phyloP scores from a whole-genome alignment of 2,329 filamentous ascomycete species.

The Curvularia sp. region DNA sequence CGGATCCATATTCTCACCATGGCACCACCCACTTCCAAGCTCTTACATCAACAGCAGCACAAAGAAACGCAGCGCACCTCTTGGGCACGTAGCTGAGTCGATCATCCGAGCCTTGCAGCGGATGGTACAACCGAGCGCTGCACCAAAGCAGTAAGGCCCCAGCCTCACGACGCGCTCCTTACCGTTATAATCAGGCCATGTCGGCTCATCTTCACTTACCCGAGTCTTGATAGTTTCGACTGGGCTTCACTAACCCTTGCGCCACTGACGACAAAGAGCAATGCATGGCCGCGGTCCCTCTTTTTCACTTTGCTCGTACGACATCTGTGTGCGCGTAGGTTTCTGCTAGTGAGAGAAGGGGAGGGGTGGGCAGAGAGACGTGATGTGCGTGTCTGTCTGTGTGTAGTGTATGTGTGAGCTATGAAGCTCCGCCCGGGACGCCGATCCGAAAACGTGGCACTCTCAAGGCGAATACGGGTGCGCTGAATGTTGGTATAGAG shows the following conservation, averaged over 20 bases:
- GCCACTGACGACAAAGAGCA: not conserved
- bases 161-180: constrained; percentile 1
- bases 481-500: not conserved
- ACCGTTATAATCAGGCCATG: constrained; percentile 18
- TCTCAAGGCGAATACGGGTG: not conserved
- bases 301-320: constrained; percentile 5
- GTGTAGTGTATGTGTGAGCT: too few species aligned
- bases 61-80: not conserved
- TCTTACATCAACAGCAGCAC: constrained; percentile 10
- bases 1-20: constrained; percentile 6
- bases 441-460: not conserved
- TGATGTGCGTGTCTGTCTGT: not conserved
- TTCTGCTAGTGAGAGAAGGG: not conserved
- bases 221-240: constrained; percentile 5
- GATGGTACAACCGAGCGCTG: not conserved
- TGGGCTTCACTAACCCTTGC: constrained; percentile 1
- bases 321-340: not conserved
- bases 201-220: constrained; percentile 15
- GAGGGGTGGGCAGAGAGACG: not conserved
- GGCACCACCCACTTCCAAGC: constrained; percentile 6
- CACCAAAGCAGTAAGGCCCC: constrained; percentile 8
- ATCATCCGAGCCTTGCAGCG: constrained; percentile 20
- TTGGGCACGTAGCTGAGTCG: not conserved
- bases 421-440: not conserved
- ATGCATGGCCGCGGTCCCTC: not conserved